Evolutionary conservation across 352 stramenopile genomes (phyloP), one percentile per base, ranked within the genome.

Genomic region (Phytophthora tentaculata): DNA sequence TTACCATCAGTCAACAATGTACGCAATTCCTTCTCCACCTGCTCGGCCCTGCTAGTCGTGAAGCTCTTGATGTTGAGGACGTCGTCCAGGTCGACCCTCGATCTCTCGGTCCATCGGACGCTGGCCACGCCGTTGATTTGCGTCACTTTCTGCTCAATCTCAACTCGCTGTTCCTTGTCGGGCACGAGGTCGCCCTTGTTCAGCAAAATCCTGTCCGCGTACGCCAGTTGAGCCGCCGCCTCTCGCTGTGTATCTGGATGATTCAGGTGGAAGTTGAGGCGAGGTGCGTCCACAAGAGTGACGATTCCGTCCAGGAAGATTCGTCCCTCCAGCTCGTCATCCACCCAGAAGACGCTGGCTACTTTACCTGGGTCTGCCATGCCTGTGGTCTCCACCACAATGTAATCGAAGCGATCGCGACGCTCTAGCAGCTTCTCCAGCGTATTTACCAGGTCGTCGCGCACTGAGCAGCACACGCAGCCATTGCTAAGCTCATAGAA

Each of bases 141-240:
- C 0, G 45, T 41, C 16, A 97, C 73, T 5, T 54, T 72, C 2
- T 50, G 35, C 48, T 90, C 70, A 28, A 96, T 84, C 16, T 50
- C 20, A 0, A 41, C 55, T 14, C 89, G 61, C 37, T 81, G 37
- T n/a, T 58, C 35, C 26, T 96, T 41, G 5, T 70, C 63, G 0
- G 70, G 83, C 10, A 99, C 90, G 10, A 99, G 80, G 79, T 99
- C 98, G 20, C 97, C 81, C 74, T 99, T 99, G 80, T 99, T 99
- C 32, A 99, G 79, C 44, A 99, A 65, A 64, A 99, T 98, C 29
- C 97, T 95, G 80, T 99, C 98, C 0, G 97, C 96, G 84, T 99
- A 99, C 1, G 97, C 98, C 22, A 99, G 81, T 76, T 99, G 98
- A 47, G 98, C 92, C 29, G 93, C 80, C 0, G 96, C 95, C 70